Base-by-base conservation (phyloP, 2,329 filamentous ascomycete genomes). In the Pseudogymnoascus sp. region DNA sequence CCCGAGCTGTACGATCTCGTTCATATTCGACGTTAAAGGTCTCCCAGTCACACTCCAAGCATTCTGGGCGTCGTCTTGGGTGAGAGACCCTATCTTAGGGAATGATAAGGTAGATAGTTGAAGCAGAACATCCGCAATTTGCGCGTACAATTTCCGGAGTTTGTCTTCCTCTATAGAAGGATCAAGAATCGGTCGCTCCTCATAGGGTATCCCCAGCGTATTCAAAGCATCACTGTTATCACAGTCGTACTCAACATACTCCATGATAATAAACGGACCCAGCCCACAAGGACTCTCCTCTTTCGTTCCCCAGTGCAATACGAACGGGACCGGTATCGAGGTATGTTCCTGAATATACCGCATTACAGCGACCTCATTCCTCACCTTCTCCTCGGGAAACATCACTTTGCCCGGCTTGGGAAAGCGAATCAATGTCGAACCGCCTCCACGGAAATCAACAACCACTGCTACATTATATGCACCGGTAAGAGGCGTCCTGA, bases 1-100 rank as follows among this genome's bases (percentile, higher is more conserved):
- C 13, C 69, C 68, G 42, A 67, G 64, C 33, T 66, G 67, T 36
- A 75, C 42, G 64, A 77, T 70, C 17, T 78, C 73, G 62, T 74
- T 79, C 76, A 81, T 79, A 62, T 78, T 77, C 1, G 74, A 70
- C 2, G 75, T 77, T 2, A 80, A 63, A 2, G 77, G 77, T n/a
- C 76, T 69, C 26, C 68, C 67, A 7, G 50, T 65, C 3, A 76
- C 72, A 47, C 66, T 68, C 68, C 71, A 74, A 2, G 7, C 9
- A 26, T 23, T 21, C 11, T 9, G 68, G 19, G 70, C 63, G 2
- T 68, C 64, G 0, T 65, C 44, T 61, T 76, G 66, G 31, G 66
- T 60, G 0, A 80, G 68, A 17, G 72, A 75, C 7, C 77, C 78
- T n/a, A 81, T 79, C 19, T 68, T 68, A 17, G 71, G 38, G 21